A percentile compares a stretch with the other conserved stretches of the same genome.
These are phyloP conservation scores for Eucalyptus lansdowneana DNA, from an alignment of 345 rosid genomes.

Conservation along the genomic window DNA sequence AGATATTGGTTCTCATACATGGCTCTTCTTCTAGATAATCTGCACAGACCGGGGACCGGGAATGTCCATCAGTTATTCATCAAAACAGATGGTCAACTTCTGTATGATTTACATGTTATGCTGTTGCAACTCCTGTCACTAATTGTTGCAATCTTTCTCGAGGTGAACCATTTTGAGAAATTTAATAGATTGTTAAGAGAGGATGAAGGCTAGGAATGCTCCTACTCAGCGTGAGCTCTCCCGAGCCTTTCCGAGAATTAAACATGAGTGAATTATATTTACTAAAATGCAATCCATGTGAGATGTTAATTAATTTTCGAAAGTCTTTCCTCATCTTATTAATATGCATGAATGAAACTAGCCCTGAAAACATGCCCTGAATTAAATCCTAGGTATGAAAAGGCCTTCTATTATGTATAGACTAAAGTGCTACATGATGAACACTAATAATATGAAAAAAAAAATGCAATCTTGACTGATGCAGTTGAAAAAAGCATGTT, in stretches of 20 bases:
- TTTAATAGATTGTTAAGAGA: not conserved
- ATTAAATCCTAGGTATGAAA: not conserved
- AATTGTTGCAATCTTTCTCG: not conserved
- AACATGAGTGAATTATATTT: not conserved
- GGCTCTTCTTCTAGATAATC: not conserved
- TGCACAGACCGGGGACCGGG: not conserved
- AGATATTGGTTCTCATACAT: not conserved
- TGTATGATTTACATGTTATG: not conserved
- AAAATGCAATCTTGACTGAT: not conserved
- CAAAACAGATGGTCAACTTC: not conserved
- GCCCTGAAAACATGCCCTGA: not conserved
- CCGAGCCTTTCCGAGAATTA: not conserved
- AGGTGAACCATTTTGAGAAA: not conserved
- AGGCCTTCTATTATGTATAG: not conserved
- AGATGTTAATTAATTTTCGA: not conserved
- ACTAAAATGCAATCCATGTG: not conserved
- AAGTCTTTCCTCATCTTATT: not conserved
- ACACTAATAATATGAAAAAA: not conserved
- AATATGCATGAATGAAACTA: not conserved
- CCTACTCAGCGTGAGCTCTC: not conserved
- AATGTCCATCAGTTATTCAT: not conserved
- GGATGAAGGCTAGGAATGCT: not conserved
- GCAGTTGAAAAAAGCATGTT: not conserved
- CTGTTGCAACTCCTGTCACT: not conserved
- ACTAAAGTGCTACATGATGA: not conserved